Percentiles rank a stretch among this genome's conserved stretches.
Conservation (phyloP, 768 basidiomycete genomes). For the Dioszegia crocea region DNA sequence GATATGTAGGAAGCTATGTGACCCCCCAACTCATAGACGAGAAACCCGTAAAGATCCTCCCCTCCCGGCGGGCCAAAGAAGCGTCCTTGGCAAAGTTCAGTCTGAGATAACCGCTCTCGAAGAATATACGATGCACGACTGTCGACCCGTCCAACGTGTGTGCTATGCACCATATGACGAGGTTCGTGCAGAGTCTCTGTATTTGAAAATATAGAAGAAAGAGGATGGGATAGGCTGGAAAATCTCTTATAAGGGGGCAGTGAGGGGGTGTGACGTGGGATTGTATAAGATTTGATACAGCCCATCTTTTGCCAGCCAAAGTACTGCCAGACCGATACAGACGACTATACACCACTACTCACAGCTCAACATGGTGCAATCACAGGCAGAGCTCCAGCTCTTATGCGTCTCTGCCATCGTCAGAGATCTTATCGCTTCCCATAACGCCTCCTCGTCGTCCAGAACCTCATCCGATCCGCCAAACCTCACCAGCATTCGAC, state of each 20-base stretch:
- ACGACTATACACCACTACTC: background rate
- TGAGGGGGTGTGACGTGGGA: background rate
- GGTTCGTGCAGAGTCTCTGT: constrained; percentile 30
- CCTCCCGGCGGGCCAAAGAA: constrained; percentile 45
- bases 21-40: constrained; percentile 33
- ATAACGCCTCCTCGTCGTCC: constrained; percentile 31
- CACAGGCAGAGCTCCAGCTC: constrained; percentile 83
- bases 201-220: constrained; percentile 10
- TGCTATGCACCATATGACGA: constrained; percentile 5
- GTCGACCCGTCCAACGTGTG: constrained; percentile 27
- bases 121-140: constrained; percentile 19
- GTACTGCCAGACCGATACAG: background rate
- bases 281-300: background rate
- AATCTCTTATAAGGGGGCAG: constrained; percentile 6
- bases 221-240: background rate
- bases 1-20: constrained; percentile 37
- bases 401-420: constrained; percentile 93
- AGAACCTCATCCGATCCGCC: constrained; percentile 58
- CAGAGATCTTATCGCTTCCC: constrained; percentile 69
- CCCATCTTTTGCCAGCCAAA: background rate
- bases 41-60: background rate
- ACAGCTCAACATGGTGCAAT: constrained; percentile 49
- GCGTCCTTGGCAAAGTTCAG: constrained; percentile 15
- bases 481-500: constrained; percentile 82
- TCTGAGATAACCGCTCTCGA: constrained; percentile 27